A percentile compares a stretch with the other conserved stretches of the same genome.
phyloP scores from a whole-genome alignment of 2,329 filamentous ascomycete genomes.

The Exophiala spinifera region DNA sequence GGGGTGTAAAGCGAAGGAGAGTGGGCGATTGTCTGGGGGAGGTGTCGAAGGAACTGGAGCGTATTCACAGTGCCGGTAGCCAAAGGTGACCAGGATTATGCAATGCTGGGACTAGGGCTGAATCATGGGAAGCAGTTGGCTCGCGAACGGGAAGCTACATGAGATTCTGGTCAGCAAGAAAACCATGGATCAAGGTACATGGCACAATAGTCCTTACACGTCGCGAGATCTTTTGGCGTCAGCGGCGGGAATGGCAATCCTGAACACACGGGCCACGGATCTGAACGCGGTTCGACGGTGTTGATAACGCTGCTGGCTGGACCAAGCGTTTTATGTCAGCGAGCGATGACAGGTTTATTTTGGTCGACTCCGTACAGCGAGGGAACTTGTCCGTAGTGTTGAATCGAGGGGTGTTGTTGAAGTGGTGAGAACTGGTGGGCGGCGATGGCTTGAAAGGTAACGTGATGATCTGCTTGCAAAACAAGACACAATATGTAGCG shows the following conservation, averaged over 20 bases:
- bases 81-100: slow-evolving; percentile 1
- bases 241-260: background rate
- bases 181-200: background rate
- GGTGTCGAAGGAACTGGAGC: slow-evolving; percentile 2
- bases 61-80: slow-evolving; percentile 7
- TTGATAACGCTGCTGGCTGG: slow-evolving; percentile 8
- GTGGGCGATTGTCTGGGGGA: background rate
- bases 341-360: slow-evolving; percentile 4
- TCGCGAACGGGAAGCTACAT: slow-evolving; percentile 21
- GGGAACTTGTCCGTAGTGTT: background rate
- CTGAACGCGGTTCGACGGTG: background rate
- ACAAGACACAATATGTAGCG: background rate
- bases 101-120: slow-evolving; percentile 12
- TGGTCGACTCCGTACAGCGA: slow-evolving; percentile 1
- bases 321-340: slow-evolving; percentile 14
- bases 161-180: slow-evolving; percentile 15
- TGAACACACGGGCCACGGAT: background rate
- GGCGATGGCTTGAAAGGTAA: too few relatives aligned
- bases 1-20: slow-evolving; percentile 1
- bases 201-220: background rate
- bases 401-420: too few relatives aligned
- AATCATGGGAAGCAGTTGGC: slow-evolving; percentile 15
- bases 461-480: background rate
- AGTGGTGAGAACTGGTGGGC: too few relatives aligned
- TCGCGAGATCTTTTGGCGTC: slow-evolving; percentile 1